Percentiles rank a stretch among this genome's conserved stretches.
Conservation (phyloP, 2,329 filamentous ascomycete genomes). For the Aureobasidium leucospermi region DNA sequence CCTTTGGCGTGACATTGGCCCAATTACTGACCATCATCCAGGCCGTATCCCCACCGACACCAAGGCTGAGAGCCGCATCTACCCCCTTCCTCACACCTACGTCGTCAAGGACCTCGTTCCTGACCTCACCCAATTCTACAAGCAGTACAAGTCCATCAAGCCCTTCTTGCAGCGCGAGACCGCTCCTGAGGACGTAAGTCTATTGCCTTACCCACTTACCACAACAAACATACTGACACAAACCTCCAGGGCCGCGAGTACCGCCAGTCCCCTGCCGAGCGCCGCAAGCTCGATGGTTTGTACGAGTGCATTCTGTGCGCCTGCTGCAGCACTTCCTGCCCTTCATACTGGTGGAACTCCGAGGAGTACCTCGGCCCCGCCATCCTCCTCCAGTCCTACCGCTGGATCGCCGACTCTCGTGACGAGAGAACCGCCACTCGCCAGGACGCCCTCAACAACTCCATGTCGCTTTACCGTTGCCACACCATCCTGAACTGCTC, state of each 20-base stretch:
- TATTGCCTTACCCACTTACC: background rate
- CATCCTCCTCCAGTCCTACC: conserved; percentile 93
- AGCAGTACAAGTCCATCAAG: conserved; percentile 99
- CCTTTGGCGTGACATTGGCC: background rate
- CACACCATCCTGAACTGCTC: conserved; percentile 99
- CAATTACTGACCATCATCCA: conserved; percentile 30
- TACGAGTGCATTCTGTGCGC: conserved; percentile 99
- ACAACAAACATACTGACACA: conserved; percentile 15
- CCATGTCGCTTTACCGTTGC: conserved; percentile 97
- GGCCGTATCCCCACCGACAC: conserved; percentile 88
- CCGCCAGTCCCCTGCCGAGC: conserved; percentile 84
- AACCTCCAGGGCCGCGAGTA: conserved; percentile 71
- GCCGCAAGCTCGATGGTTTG: conserved; percentile 92
- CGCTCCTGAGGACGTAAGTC: conserved; percentile 69
- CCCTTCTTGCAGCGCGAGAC: conserved; percentile 92
- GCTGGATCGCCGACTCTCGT: conserved; percentile 91
- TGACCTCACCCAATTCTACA: conserved; percentile 98
- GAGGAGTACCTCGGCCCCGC: conserved; percentile 98
- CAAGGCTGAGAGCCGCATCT: conserved; percentile 79
- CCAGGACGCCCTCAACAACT: conserved; percentile 90
- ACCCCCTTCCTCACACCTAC: conserved; percentile 96
- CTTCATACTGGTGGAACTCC: conserved; percentile 99
- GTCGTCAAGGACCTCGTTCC: conserved; percentile 98
- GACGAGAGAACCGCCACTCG: conserved; percentile 84
- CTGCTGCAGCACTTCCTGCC: conserved; percentile 97